Evolutionary conservation across 331 rosid species (phyloP), one percentile per base, ranked within the genome.

Genomic region (Cucumis variabilis): DNA sequence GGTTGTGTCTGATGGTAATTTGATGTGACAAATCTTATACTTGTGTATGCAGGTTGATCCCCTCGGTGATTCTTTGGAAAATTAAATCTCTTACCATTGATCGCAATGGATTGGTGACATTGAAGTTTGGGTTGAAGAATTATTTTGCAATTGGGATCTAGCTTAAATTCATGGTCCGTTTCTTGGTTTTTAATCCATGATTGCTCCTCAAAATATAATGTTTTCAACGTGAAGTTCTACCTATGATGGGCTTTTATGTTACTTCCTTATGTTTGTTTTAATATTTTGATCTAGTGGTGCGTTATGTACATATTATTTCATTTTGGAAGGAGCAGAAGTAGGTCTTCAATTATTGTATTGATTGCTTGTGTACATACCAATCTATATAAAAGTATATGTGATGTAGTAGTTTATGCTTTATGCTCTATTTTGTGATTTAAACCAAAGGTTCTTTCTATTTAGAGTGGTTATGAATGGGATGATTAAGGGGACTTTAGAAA

Each of bases 301-400:
- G n/a, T n/a, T n/a, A n/a, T 44, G 84, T 53, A 85, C 14, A 37
- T 83, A 83, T 87, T 87, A 83, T 88, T 87, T 86, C 81, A 82
- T 78, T 89, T 67, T 89, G 92, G 85, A 89, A 89, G 93, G 51
- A 92, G 83, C 88, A 86, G 89, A 91, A 86, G 90, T 85, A 75
- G 74, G 78, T 71, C 91, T 86, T 94, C 93, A 89, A 91, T 93
- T 95, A 93, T 90, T 85, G 93, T 86, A 83, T 90, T 67, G 60
- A 78, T 77, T 66, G 86, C 48, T 66, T 48, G 87, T 91, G 86
- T 94, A 88, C 92, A 68, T 65, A 90, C 90, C 24, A 84, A 88
- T 88, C 75, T 74, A 79, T 58, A 65, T 69, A 82, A 88, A 89
- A 84, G 94, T 89, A 81, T 89, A 79, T 68, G 65, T 87, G 89